These are phyloP conservation scores for Fusarium algeriense DNA, from an alignment of 2,329 filamentous ascomycete genomes.

Conservation along the genomic window DNA sequence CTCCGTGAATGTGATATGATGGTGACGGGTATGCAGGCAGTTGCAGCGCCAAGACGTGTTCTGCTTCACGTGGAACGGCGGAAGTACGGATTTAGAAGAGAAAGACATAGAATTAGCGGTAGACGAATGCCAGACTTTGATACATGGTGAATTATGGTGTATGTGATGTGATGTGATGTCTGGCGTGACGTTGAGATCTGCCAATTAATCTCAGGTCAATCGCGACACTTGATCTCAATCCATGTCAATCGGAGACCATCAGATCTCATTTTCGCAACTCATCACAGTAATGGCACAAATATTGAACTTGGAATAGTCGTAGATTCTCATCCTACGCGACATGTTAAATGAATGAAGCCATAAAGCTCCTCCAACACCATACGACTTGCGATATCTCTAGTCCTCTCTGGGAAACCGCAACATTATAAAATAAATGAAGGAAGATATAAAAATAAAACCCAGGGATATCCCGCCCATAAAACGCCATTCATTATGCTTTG, in stretches of 20 bases:
- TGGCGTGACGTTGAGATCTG: neutral
- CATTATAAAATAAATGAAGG: conserved; percentile 4
- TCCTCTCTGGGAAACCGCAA: neutral
- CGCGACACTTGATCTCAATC: neutral
- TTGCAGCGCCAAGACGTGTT: conserved; percentile 24
- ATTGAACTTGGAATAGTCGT: neutral
- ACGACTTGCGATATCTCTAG: conserved; percentile 29
- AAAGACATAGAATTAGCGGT: conserved; percentile 23
- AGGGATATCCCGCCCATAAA: conserved; percentile 33
- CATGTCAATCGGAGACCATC: neutral
- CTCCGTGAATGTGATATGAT: conserved; percentile 23
- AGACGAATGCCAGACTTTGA: conserved; percentile 17
- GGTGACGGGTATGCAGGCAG: conserved; percentile 20
- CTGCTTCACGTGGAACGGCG: conserved; percentile 5
- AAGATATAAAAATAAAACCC: conserved; percentile 13
- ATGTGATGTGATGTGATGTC: neutral
- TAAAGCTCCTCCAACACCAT: conserved; percentile 43
- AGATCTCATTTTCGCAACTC: neutral
- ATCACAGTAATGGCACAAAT: neutral
- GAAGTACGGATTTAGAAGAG: conserved; percentile 14
- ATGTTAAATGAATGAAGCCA: conserved; percentile 19
- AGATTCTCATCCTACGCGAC: conserved; percentile 1
- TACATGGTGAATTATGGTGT: neutral
- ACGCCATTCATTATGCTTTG: conserved; percentile 44
- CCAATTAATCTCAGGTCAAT: neutral